Evolutionary conservation across 306 rosid genomes (phyloP).

Genomic region (Cucurbita moschata): DNA sequence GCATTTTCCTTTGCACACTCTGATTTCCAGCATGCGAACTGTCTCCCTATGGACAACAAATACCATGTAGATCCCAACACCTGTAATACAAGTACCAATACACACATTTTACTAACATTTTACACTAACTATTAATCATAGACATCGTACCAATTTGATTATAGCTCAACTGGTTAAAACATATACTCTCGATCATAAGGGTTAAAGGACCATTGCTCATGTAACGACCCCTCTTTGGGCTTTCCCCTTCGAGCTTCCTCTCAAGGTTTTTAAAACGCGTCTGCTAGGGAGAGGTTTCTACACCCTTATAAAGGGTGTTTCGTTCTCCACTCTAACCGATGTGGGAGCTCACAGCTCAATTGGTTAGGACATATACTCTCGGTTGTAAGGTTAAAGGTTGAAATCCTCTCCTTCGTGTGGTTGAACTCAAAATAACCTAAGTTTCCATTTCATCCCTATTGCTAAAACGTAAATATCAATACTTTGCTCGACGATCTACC

Average conservation of each 20-base stretch:
- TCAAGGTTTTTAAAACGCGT: too few species aligned
- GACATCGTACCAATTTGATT: neutral
- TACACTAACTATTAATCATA: too few species aligned
- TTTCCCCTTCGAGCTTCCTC: too few species aligned
- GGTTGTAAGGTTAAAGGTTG: neutral
- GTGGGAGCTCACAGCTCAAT: neutral
- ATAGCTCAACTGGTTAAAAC: neutral
- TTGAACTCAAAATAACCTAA: neutral
- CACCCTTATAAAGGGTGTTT: too few species aligned
- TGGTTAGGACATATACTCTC: neutral
- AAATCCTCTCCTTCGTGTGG: neutral
- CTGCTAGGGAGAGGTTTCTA: too few species aligned
- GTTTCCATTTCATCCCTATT: neutral
- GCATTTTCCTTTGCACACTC: conserved; percentile 38
- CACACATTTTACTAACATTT: neutral
- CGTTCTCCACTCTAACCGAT: too few species aligned
- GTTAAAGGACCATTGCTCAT: neutral
- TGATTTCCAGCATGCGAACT: conserved; percentile 51
- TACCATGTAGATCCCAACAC: conserved; percentile 79
- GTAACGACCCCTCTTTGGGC: too few species aligned
- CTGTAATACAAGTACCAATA: conserved; percentile 18
- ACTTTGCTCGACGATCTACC: too few species aligned
- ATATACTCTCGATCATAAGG: too few species aligned
- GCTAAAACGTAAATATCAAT: too few species aligned
- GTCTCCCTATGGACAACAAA: conserved; percentile 58